Evolutionary conservation across 257 asterid genomes (phyloP).

Genomic region (Cynanchum wilfordii): DNA sequence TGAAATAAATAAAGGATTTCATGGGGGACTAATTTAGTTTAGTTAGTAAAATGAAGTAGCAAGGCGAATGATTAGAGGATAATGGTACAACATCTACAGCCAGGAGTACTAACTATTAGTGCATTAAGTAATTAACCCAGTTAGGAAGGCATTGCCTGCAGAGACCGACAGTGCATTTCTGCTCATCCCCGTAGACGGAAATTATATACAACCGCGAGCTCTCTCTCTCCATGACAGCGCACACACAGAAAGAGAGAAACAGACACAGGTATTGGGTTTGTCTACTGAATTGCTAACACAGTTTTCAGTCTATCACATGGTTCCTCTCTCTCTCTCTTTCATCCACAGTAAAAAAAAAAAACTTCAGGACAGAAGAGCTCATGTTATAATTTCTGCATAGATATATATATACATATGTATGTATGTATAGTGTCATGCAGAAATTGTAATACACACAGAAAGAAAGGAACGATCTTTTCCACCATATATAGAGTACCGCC

Average conservation of each 20-base stretch:
- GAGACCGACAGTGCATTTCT: too few species aligned
- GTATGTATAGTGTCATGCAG: too few species aligned
- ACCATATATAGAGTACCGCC: background rate
- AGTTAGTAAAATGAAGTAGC: too few species aligned
- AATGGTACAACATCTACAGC: too few species aligned
- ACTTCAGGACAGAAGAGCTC: background rate
- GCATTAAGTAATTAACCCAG: too few species aligned
- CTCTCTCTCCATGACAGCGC: slow-evolving; percentile 3
- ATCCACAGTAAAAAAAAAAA: background rate
- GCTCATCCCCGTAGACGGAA: too few species aligned
- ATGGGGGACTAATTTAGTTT: too few species aligned
- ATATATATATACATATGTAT: background rate
- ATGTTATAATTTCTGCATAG: background rate
- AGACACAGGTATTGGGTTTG: slow-evolving; percentile 5
- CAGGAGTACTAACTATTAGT: too few species aligned
- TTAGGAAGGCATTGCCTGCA: too few species aligned
- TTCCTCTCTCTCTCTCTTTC: background rate
- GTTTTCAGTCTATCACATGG: slow-evolving; percentile 1
- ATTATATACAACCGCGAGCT: background rate
- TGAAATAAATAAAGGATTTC: too few species aligned
- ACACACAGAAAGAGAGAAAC: slow-evolving; percentile 1
- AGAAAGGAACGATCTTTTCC: background rate
- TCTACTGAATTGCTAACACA: background rate
- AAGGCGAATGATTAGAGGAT: too few species aligned
- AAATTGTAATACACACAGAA: background rate